These are phyloP conservation scores for Claviceps paspali DNA, from an alignment of 2,329 filamentous ascomycete genomes.

Conservation along the genomic window DNA sequence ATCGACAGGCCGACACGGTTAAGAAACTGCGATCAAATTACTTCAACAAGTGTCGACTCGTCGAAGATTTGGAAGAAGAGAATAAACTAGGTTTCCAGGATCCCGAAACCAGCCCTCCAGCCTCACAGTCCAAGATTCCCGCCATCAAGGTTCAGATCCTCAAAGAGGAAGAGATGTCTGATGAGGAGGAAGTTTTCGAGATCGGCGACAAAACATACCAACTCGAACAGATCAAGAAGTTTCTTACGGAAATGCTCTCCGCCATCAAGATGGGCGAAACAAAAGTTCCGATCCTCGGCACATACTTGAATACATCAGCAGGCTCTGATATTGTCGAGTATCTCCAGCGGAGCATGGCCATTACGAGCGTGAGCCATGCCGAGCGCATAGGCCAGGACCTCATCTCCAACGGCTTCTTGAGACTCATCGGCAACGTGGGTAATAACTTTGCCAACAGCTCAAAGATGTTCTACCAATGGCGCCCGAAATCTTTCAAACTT, in stretches of 20 bases:
- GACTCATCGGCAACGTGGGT: constrained; percentile 85
- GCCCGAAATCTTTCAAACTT: constrained; percentile 75
- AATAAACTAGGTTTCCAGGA: constrained; percentile 96
- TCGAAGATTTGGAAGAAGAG: constrained; percentile 95
- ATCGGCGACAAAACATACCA: constrained; percentile 80
- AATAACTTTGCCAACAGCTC: constrained; percentile 96
- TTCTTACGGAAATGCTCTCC: constrained; percentile 71
- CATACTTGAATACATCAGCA: constrained; percentile 81
- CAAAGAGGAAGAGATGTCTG: constrained; percentile 43
- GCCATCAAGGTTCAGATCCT: constrained; percentile 78
- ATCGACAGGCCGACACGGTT: constrained; percentile 77
- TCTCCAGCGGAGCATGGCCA: constrained; percentile 74
- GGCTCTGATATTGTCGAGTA: constrained; percentile 94
- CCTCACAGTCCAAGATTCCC: constrained; percentile 41
- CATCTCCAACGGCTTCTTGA: constrained; percentile 69
- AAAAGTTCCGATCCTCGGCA: constrained; percentile 90
- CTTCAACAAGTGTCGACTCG: constrained; percentile 95
- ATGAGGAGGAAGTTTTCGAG: constrained; percentile 68
- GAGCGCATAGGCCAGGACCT: constrained; percentile 93
- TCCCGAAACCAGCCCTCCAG: constrained; percentile 54
- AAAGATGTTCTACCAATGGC: constrained; percentile 95
- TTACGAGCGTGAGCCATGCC: constrained; percentile 73
- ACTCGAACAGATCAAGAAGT: constrained; percentile 79
- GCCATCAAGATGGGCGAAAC: constrained; percentile 77
- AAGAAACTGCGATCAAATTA: constrained; percentile 92